These are phyloP conservation scores for Leccinum subfulvum DNA, from an alignment of 1,284 basidiomycete genomes.

Conservation along the genomic window DNA sequence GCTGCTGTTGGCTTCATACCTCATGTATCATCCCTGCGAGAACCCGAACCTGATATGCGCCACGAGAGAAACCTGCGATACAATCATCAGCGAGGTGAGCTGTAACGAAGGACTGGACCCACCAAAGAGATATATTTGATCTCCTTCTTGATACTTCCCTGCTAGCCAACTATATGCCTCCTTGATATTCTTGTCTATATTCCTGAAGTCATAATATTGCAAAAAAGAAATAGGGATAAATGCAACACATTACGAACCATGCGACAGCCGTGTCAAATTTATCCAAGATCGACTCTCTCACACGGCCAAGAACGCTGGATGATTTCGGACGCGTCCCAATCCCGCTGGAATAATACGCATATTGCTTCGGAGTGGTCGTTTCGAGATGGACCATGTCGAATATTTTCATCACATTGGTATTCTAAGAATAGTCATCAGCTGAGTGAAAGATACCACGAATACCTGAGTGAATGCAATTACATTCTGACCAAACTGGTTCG, in stretches of 20 bases:
- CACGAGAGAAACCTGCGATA: conserved; percentile 39
- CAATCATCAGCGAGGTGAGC: background rate
- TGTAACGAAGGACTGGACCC: background rate
- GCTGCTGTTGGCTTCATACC: conserved; percentile 18
- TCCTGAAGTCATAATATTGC: conserved; percentile 14
- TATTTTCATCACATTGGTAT: conserved; percentile 34
- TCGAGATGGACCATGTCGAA: conserved; percentile 29
- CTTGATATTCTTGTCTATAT: conserved; percentile 22
- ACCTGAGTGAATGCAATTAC: conserved; percentile 15
- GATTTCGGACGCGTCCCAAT: conserved; percentile 36
- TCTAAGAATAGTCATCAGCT: background rate
- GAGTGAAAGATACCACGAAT: background rate
- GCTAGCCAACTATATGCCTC: conserved; percentile 42
- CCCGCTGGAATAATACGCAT: conserved; percentile 39
- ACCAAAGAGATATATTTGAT: conserved; percentile 46
- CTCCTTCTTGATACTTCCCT: conserved; percentile 37
- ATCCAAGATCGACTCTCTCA: conserved; percentile 19
- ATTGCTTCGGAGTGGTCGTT: conserved; percentile 19
- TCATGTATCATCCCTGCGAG: conserved; percentile 40
- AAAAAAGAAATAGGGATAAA: background rate
- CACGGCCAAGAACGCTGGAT: conserved; percentile 18
- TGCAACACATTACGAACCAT: conserved; percentile 19
- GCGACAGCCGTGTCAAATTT: conserved; percentile 29
- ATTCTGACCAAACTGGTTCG: conserved; percentile 22
- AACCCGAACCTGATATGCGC: conserved; percentile 42